phyloP scores from a whole-genome alignment of 345 rosid species.

The Draba incana region DNA sequence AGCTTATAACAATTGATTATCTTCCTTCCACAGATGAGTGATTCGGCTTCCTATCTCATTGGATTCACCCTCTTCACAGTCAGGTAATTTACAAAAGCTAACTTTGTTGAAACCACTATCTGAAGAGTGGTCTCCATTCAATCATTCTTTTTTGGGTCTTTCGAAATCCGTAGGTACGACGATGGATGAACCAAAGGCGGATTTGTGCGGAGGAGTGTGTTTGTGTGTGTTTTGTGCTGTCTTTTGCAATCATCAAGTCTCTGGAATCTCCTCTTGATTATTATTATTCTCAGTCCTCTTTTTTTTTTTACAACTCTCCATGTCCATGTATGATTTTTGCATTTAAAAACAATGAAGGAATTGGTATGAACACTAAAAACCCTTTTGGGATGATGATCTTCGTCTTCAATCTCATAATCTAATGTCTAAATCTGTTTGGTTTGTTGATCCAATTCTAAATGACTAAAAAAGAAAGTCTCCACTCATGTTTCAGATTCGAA shows the following conservation, averaged over 20 bases:
- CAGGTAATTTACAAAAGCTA: constrained; percentile 3
- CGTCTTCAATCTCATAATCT: constrained; percentile 10
- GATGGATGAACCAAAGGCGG: constrained; percentile 23
- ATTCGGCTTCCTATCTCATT: constrained; percentile 18
- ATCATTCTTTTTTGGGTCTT: background rate
- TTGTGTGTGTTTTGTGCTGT: constrained; percentile 30
- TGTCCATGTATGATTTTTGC: constrained; percentile 26
- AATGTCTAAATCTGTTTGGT: background rate
- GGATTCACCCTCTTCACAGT: constrained; percentile 35
- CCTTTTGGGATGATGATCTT: constrained; percentile 14
- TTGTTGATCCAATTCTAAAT: background rate
- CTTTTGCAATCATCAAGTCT: constrained; percentile 23
- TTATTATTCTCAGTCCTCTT: constrained; percentile 5
- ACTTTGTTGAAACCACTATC: constrained; percentile 2
- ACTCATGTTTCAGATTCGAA: background rate
- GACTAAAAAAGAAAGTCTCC: background rate
- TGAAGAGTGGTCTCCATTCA: background rate
- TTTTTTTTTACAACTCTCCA: background rate
- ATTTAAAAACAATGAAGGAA: constrained; percentile 19
- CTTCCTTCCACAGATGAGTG: constrained; percentile 38
- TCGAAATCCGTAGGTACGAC: background rate
- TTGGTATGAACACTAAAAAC: constrained; percentile 19
- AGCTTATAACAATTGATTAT: background rate
- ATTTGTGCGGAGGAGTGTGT: constrained; percentile 36
- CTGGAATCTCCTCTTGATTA: constrained; percentile 24